Base-by-base conservation (phyloP, 495 filamentous ascomycete species). In the Gamarada debralockiae region DNA sequence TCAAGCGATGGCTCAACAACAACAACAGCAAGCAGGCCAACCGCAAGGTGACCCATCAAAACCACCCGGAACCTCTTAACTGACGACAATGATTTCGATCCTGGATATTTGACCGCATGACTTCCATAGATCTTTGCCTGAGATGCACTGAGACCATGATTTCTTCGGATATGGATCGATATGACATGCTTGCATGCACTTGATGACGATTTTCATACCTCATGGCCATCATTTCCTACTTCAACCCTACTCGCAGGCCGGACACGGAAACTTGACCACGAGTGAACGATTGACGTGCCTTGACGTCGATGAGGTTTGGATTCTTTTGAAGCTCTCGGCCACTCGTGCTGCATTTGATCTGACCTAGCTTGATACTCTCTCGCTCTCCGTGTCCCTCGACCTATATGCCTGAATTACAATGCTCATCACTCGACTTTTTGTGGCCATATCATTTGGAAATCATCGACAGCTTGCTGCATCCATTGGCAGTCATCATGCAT, bases 1-100 rank as follows among this genome's bases (percentile, higher is more conserved):
- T 64, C 74, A 78, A 42, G 71, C 73, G 31, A 57, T 77, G 48
- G 73, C 73, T 29, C 67, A 70, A 59, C 76, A 81, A 64, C 72
- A 70, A n/a, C 41, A 44, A 44, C 42, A 45, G 23, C 44, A 47
- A 31, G 58, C 47, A 51, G 59, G 60, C 13, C 51, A 54, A 23
- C 17, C 54, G 3, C 57, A 52, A 59, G 58, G 53, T 43, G 63
- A 62, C 33, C 21, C 47, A 1, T 56, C 58, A 10, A 61, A 61
- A 39, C 63, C 63, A 34, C 63, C 63, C 10, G 63, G 63, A 53
- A 61, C 63, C 18, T 63, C 63, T 25, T 66, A 56, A 58, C 37
- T 57, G 46, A 55, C 57, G 56, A 54, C 48, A 24, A 22, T 55
- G 52, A 55, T 25, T 48, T 40, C 34, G 41, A 47, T 20, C 15